Percentiles rank a stretch among this genome's conserved stretches.
These are phyloP conservation scores for Plasmodium gaboni DNA, from an alignment of 169 alveolate genomes.

Conservation along the genomic window DNA sequence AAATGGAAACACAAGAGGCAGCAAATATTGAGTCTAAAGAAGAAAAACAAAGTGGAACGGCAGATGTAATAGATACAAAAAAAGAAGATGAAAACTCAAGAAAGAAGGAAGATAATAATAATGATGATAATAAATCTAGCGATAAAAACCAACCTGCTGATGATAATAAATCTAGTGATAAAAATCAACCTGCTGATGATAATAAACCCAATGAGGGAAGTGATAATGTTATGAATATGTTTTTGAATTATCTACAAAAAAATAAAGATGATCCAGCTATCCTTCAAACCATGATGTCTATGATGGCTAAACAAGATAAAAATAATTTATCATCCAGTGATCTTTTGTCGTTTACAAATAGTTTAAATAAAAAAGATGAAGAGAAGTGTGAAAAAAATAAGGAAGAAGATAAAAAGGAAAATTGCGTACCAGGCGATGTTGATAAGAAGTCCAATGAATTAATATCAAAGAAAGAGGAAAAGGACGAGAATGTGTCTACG, in stretches of 20 bases:
- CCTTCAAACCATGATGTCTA: slow-evolving; percentile 40
- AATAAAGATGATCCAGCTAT: slow-evolving; percentile 69
- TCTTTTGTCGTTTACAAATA: not conserved
- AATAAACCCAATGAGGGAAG: slow-evolving; percentile 6
- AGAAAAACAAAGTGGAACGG: too few relatives aligned
- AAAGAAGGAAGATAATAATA: slow-evolving; percentile 1
- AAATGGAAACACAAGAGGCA: slow-evolving; percentile 10
- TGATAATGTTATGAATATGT: slow-evolving; percentile 54
- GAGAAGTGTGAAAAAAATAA: not conserved
- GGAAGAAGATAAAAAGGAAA: not conserved
- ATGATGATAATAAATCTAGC: not conserved
- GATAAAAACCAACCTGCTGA: not conserved
- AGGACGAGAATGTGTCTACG: not conserved
- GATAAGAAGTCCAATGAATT: not conserved
- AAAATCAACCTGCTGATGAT: not conserved
- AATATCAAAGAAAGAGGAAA: not conserved
- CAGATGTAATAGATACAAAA: not conserved
- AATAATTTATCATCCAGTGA: not conserved
- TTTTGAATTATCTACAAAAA: slow-evolving; percentile 52
- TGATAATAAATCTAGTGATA: not conserved
- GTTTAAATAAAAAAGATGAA: not conserved
- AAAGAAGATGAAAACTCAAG: not conserved
- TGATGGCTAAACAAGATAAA: slow-evolving; percentile 30
- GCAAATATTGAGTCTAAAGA: not conserved
- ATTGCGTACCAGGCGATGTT: not conserved